These are phyloP conservation scores for Xylariaceae sp. DNA, from an alignment of 2,329 filamentous ascomycete genomes.

Conservation along the genomic window DNA sequence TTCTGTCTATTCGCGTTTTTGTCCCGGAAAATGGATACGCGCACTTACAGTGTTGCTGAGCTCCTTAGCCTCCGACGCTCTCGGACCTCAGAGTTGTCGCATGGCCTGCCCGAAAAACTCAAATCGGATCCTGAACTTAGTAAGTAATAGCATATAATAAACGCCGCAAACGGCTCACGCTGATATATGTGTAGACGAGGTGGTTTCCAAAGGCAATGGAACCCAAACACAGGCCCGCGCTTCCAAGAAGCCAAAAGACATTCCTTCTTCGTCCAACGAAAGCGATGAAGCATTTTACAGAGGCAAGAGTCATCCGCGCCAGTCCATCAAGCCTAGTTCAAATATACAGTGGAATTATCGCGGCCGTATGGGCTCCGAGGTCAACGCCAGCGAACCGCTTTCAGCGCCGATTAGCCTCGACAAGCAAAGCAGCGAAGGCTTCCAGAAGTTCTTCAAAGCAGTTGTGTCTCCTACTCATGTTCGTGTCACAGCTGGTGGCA, in stretches of 20 bases:
- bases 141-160: constrained; percentile 31
- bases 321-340: constrained; percentile 8
- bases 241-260: constrained; percentile 32
- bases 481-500: constrained; percentile 62
- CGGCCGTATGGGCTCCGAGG: constrained; percentile 43
- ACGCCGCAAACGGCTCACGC: not conserved
- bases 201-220: constrained; percentile 30
- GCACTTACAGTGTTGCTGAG: constrained; percentile 43
- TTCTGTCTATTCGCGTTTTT: constrained; percentile 42
- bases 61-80: constrained; percentile 40
- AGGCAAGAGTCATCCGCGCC: constrained; percentile 33
- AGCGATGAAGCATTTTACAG: constrained; percentile 37
- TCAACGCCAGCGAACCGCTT: constrained; percentile 44
- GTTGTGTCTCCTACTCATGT: constrained; percentile 65
- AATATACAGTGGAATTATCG: constrained; percentile 41
- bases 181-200: constrained; percentile 16
- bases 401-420: constrained; percentile 49
- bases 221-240: constrained; percentile 21
- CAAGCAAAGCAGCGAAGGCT: constrained; percentile 60
- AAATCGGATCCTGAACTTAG: constrained; percentile 39
- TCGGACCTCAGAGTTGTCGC: constrained; percentile 3
- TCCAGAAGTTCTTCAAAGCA: constrained; percentile 63
- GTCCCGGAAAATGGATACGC: constrained; percentile 40
- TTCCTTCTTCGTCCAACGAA: constrained; percentile 36
- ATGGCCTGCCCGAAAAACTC: constrained; percentile 19